Conservation (phyloP, 139 green algal genomes). For the Auxenochlorella protothecoides region DNA sequence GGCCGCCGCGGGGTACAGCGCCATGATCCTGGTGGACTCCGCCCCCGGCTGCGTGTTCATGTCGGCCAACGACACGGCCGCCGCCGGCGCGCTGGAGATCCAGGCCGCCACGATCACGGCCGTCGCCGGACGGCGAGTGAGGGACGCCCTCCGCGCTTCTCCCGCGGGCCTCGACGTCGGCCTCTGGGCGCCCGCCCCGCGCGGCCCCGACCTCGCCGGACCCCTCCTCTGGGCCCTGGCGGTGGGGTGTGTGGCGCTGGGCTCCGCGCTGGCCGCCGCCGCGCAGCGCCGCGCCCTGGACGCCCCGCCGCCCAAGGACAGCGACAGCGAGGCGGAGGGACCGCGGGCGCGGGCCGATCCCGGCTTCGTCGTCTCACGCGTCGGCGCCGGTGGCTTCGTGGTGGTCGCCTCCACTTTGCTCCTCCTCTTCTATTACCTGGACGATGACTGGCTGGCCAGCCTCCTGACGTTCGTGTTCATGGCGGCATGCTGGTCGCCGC, state of each 20-base stretch:
- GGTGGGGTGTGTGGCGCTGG: slow-evolving; percentile 41
- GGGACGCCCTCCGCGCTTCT: no score
- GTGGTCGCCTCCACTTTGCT: slow-evolving; percentile 45
- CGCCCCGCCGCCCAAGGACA: neutral
- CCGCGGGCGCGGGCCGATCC: slow-evolving; percentile 1
- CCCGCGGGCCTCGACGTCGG: neutral
- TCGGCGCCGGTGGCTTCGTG: slow-evolving; percentile 52
- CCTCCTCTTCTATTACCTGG: slow-evolving; percentile 66
- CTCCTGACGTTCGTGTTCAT: slow-evolving; percentile 22
- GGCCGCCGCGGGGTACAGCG: slow-evolving; percentile 27
- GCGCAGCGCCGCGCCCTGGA: slow-evolving; percentile 18
- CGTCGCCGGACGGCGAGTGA: no score
- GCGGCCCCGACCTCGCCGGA: slow-evolving; percentile 33
- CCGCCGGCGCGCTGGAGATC: slow-evolving; percentile 8
- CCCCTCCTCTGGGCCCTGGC: slow-evolving; percentile 54
- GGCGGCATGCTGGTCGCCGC: neutral
- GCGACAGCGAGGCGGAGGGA: neutral
- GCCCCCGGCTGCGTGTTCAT: slow-evolving; percentile 45
- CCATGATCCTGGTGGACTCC: slow-evolving; percentile 40
- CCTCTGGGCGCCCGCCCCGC: slow-evolving; percentile 12
- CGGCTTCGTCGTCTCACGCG: slow-evolving; percentile 29
- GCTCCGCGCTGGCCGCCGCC: slow-evolving; percentile 39
- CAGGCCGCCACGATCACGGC: slow-evolving; percentile 1
- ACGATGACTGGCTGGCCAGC: slow-evolving; percentile 47
- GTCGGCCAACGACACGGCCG: slow-evolving; percentile 14